These are phyloP conservation scores for Trichosporon asahii DNA, from an alignment of 1,284 basidiomycete genomes.

Conservation along the genomic window DNA sequence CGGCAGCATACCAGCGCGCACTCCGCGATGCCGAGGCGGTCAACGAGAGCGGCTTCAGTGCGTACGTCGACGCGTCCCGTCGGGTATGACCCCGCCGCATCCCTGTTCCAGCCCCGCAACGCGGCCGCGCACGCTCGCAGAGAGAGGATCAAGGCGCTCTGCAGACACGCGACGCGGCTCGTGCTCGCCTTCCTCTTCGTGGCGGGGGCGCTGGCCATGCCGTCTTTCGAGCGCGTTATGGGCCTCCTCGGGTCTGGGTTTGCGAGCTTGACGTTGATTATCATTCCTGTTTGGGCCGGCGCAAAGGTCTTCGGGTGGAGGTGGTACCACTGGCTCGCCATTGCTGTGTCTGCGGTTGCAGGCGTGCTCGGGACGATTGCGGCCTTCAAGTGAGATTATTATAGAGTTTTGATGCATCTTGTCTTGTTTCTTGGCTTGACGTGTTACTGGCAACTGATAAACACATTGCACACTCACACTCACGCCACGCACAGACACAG, in stretches of 20 bases:
- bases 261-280: constrained; percentile 73
- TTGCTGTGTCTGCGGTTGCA: constrained; percentile 61
- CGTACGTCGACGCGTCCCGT: background rate
- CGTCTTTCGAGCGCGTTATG: constrained; percentile 83
- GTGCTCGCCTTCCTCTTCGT: constrained; percentile 63
- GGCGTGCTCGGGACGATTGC: constrained; percentile 67
- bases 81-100: background rate
- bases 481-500: too few species aligned
- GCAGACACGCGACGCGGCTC: constrained; percentile 62
- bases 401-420: background rate
- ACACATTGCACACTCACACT: too few species aligned
- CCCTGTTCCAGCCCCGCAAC: background rate
- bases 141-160: constrained; percentile 53
- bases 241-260: constrained; percentile 78
- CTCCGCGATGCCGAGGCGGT: background rate
- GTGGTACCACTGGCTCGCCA: constrained; percentile 58
- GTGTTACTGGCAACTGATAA: too few species aligned
- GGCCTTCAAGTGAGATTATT: constrained; percentile 19
- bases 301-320: constrained; percentile 55
- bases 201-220: constrained; percentile 69
- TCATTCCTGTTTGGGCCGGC: constrained; percentile 67
- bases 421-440: background rate
- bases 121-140: constrained; percentile 26
- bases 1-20: background rate
- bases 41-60: background rate